phyloP scores from a whole-genome alignment of 495 filamentous ascomycete genomes.

The Xylaria scruposa region DNA sequence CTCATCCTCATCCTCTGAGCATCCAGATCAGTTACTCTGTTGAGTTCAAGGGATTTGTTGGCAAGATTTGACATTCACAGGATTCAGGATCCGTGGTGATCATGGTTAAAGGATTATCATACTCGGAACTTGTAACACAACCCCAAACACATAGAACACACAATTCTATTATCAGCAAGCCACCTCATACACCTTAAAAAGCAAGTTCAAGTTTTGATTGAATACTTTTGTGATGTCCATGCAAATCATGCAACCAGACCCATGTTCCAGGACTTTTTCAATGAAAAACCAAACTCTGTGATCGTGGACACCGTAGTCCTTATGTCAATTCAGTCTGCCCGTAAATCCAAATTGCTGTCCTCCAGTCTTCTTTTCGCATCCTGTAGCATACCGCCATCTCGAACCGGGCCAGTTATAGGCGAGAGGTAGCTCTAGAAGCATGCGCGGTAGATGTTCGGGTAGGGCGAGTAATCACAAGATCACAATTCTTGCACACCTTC shows the following conservation, averaged over 20 bases:
- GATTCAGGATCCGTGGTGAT: background rate
- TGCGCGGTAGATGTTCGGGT: no score
- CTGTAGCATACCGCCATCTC: no score
- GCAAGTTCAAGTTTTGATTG: background rate
- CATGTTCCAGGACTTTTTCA: background rate
- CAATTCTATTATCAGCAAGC: background rate
- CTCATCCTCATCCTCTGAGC: background rate
- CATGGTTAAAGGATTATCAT: background rate
- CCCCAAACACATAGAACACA: background rate
- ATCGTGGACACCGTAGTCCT: background rate
- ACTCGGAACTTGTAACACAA: background rate
- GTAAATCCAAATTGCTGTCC: no score
- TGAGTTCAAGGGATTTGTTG: background rate
- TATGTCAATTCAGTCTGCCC: no score
- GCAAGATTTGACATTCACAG: background rate
- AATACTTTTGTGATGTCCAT: background rate
- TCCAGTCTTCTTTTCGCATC: no score
- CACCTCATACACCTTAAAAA: background rate
- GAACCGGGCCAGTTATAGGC: background rate
- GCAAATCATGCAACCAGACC: background rate
- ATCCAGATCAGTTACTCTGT: background rate
- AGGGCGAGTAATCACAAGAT: background rate
- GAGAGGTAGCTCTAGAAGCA: no score
- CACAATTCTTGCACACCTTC: background rate
- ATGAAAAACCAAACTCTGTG: background rate